phyloP scores from a whole-genome alignment of 306 rosid genomes.

The Prunus kanzakura region DNA sequence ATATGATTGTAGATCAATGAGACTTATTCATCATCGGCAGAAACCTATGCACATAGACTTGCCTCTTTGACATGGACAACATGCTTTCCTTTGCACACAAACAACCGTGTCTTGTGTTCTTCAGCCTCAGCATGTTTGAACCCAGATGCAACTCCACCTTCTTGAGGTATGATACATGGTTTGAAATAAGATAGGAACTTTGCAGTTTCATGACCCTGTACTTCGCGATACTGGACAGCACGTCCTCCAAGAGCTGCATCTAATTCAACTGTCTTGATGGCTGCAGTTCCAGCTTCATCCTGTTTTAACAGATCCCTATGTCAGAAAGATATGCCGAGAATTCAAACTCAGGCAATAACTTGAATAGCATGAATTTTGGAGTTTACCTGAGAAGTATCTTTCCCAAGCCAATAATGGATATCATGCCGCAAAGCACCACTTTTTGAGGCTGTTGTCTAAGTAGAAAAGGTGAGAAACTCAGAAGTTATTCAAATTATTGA shows the following conservation, averaged over 20 bases:
- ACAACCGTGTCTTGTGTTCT: constrained; percentile 72
- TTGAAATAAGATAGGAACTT: constrained; percentile 86
- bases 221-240: constrained; percentile 97
- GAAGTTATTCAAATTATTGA: constrained; percentile 1
- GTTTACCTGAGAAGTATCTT: constrained; percentile 79
- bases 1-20: background rate
- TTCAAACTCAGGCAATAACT: constrained; percentile 6
- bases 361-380: constrained; percentile 11
- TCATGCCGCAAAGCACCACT: constrained; percentile 85
- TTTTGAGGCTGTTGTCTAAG: constrained; percentile 79
- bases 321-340: constrained; percentile 11
- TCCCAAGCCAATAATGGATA: constrained; percentile 98
- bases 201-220: constrained; percentile 92
- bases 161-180: constrained; percentile 95
- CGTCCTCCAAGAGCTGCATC: constrained; percentile 99
- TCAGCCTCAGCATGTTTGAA: constrained; percentile 89
- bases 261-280: constrained; percentile 91
- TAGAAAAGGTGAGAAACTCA: constrained; percentile 8
- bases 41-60: constrained; percentile 42
- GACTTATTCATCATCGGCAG: constrained; percentile 27
- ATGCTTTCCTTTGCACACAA: constrained; percentile 83
- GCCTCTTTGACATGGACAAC: constrained; percentile 97
- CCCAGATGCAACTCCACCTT: constrained; percentile 94
- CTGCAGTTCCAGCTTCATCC: constrained; percentile 98
- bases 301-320: constrained; percentile 35